Evolutionary conservation across 2,329 filamentous ascomycete genomes (phyloP).

Genomic region (Domatiomyces globalis): DNA sequence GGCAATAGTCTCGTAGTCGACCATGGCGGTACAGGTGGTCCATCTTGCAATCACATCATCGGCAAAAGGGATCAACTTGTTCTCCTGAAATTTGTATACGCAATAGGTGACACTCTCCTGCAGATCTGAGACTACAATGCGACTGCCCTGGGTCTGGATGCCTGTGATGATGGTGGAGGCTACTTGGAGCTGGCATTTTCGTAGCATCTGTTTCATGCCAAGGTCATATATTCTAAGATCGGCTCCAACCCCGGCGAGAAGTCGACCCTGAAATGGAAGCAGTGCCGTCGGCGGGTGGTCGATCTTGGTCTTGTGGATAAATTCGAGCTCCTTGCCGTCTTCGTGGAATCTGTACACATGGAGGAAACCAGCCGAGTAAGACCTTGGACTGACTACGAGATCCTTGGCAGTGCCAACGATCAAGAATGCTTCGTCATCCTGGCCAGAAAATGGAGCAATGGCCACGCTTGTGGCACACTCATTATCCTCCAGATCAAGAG

Average conservation of each 20-base stretch:
- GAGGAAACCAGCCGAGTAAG: constrained; percentile 66
- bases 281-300: constrained; percentile 83
- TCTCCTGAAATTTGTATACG: constrained; percentile 84
- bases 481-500: constrained; percentile 72
- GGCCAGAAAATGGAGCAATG: constrained; percentile 71
- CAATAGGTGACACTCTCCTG: constrained; percentile 84
- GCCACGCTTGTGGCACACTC: constrained; percentile 81
- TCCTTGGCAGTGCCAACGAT: constrained; percentile 90
- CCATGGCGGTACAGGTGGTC: constrained; percentile 83
- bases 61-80: constrained; percentile 81
- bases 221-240: constrained; percentile 80
- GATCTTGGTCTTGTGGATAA: constrained; percentile 91
- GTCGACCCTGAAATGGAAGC: constrained; percentile 77
- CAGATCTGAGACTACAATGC: constrained; percentile 83
- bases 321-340: constrained; percentile 74
- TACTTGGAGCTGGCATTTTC: constrained; percentile 74
- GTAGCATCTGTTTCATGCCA: constrained; percentile 79
- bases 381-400: constrained; percentile 62
- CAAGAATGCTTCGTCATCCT: constrained; percentile 81
- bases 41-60: constrained; percentile 83
- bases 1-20: constrained; percentile 91
- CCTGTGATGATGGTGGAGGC: constrained; percentile 73
- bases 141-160: constrained; percentile 76
- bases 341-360: constrained; percentile 85
- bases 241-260: constrained; percentile 73